These are phyloP conservation scores for Dactylonectria macrodidyma DNA, from an alignment of 2,329 filamentous ascomycete genomes.

Conservation along the genomic window DNA sequence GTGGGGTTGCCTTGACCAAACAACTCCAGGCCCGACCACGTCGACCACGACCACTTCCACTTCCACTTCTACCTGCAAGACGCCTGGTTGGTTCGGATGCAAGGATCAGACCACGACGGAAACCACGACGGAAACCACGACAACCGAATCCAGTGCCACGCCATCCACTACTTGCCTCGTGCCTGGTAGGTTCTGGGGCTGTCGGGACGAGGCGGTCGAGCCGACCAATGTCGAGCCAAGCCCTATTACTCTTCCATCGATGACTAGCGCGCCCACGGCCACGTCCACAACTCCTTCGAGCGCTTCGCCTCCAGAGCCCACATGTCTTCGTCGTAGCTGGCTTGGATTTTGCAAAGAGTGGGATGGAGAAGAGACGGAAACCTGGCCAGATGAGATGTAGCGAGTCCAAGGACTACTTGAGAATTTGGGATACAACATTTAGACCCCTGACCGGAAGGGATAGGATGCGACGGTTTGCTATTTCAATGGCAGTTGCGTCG, in stretches of 20 bases:
- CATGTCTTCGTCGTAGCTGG: conserved; percentile 58
- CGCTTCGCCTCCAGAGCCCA: conserved; percentile 44
- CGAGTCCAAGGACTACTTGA: not conserved
- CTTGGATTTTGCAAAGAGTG: conserved; percentile 60
- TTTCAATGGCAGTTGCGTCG: not conserved
- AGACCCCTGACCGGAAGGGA: not conserved
- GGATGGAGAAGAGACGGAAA: conserved; percentile 45
- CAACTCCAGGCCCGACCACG: conserved; percentile 62
- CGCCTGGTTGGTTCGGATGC: conserved; percentile 78
- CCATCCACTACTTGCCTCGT: conserved; percentile 60
- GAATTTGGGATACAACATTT: not conserved
- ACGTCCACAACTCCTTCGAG: conserved; percentile 46
- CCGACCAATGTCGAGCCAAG: conserved; percentile 53
- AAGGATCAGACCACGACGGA: conserved; percentile 62
- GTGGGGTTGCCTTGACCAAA: conserved; percentile 85
- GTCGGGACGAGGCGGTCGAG: conserved; percentile 59
- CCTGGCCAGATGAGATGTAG: conserved; percentile 53
- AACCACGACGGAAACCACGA: conserved; percentile 54
- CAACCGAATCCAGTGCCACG: conserved; percentile 50
- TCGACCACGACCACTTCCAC: conserved; percentile 63
- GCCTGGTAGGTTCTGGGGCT: conserved; percentile 72
- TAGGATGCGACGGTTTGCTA: not conserved
- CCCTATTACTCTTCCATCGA: conserved; percentile 44
- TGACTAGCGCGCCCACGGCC: conserved; percentile 51
- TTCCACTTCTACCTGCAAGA: conserved; percentile 70